Percentiles rank a stretch among this genome's conserved stretches.
These are phyloP conservation scores for Phytophthora melonis DNA, from an alignment of 352 stramenopile species.

Conservation along the genomic window DNA sequence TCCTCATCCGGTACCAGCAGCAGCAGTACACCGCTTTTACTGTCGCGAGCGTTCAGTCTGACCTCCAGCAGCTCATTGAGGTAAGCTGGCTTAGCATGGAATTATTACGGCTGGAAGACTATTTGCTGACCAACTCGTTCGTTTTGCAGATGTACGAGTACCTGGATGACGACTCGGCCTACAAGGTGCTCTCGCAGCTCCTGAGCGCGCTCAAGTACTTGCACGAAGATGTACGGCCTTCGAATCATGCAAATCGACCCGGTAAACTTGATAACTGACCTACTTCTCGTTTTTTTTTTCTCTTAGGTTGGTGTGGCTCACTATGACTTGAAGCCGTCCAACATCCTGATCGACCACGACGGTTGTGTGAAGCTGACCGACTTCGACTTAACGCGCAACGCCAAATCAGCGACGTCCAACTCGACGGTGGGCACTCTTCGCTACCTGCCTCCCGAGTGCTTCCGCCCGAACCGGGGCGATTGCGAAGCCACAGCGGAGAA, in stretches of 20 bases:
- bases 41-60: conserved; percentile 71
- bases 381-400: conserved; percentile 87
- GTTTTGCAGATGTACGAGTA: conserved; percentile 57
- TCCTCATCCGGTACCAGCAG: conserved; percentile 73
- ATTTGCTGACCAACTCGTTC: background rate
- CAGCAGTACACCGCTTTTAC: conserved; percentile 84
- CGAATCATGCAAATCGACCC: too few species aligned
- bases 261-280: conserved; percentile 7
- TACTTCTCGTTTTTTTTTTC: background rate
- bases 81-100: conserved; percentile 23
- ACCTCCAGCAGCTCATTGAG: conserved; percentile 83
- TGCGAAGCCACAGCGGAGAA: conserved; percentile 79
- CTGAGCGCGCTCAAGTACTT: conserved; percentile 76
- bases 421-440: conserved; percentile 78
- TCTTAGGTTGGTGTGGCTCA: conserved; percentile 78
- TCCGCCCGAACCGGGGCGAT: conserved; percentile 59
- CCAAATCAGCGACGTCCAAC: conserved; percentile 61
- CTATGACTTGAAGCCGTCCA: conserved; percentile 97
- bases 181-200: conserved; percentile 75
- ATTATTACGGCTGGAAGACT: background rate
- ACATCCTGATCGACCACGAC: conserved; percentile 94
- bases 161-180: conserved; percentile 67
- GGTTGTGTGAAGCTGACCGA: conserved; percentile 92
- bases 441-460: conserved; percentile 83
- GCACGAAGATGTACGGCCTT: conserved; percentile 79